Conservation (phyloP, 2,329 filamentous ascomycete species). For the Apiospora arundinis region DNA sequence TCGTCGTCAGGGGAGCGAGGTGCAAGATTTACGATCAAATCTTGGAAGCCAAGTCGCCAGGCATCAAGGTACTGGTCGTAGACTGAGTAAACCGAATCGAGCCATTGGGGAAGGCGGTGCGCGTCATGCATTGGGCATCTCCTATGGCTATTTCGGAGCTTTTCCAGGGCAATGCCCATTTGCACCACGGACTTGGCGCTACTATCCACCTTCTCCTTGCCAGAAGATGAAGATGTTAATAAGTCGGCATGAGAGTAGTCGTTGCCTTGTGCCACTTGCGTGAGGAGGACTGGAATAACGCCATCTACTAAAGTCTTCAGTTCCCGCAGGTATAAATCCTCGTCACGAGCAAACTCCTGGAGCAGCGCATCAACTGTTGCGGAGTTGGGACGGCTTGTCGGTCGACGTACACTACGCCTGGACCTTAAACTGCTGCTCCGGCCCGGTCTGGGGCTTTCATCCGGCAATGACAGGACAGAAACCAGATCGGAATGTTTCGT, state of each 20-base stretch:
- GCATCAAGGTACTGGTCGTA: constrained; percentile 86
- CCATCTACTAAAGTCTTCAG: constrained; percentile 93
- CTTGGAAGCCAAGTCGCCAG: constrained; percentile 94
- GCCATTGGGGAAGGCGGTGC: constrained; percentile 79
- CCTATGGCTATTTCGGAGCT: constrained; percentile 80
- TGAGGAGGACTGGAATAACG: constrained; percentile 90
- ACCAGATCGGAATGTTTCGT: constrained; percentile 95
- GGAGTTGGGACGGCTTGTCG: constrained; percentile 68
- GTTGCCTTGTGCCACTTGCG: constrained; percentile 78
- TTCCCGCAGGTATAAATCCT: constrained; percentile 87
- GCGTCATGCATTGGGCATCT: constrained; percentile 78
- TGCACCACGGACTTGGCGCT: constrained; percentile 88
- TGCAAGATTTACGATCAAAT: constrained; percentile 91
- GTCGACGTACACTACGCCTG: constrained; percentile 78
- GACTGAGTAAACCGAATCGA: constrained; percentile 75
- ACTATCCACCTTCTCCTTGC: constrained; percentile 59
- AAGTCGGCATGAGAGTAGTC: constrained; percentile 65
- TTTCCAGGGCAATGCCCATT: constrained; percentile 91
- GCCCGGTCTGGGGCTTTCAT: constrained; percentile 60
- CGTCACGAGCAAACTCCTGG: constrained; percentile 80
- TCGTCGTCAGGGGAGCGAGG: constrained; percentile 68
- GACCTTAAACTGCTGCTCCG: constrained; percentile 75
- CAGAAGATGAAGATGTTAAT: constrained; percentile 66
- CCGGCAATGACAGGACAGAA: constrained; percentile 82
- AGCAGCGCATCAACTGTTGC: constrained; percentile 79